Evolutionary conservation across 352 stramenopile genomes (phyloP).

Genomic region (Plasmopara muralis): DNA sequence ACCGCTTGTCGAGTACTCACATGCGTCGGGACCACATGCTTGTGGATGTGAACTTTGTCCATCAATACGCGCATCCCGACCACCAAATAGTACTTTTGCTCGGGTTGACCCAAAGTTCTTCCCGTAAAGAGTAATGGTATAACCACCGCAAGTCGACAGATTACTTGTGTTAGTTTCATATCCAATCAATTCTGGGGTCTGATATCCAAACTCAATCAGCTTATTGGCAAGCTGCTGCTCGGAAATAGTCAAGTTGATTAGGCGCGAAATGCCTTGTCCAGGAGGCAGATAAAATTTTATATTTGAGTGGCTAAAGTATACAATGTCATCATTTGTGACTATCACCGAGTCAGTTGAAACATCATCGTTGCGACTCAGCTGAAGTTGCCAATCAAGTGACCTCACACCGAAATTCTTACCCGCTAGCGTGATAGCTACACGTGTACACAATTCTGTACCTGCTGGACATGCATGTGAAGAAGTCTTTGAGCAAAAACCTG

Average conservation of each 20-base stretch:
- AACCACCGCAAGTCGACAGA: conserved; percentile 54
- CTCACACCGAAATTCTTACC: conserved; percentile 51
- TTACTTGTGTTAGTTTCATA: conserved; percentile 42
- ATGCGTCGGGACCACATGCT: conserved; percentile 27
- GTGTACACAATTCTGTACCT: conserved; percentile 39
- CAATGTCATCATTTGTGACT: conserved; percentile 31
- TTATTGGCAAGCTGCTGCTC: conserved; percentile 26
- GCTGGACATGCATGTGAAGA: conserved; percentile 25
- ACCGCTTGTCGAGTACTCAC: conserved; percentile 41
- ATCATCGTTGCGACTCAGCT: conserved; percentile 21
- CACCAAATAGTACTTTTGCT: conserved; percentile 41
- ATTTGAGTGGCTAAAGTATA: conserved; percentile 52
- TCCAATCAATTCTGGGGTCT: conserved; percentile 30
- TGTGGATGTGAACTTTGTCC: conserved; percentile 29
- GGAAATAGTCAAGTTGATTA: conserved; percentile 32
- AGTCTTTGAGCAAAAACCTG: conserved; percentile 30
- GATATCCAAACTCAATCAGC: conserved; percentile 38
- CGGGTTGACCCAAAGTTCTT: conserved; percentile 51
- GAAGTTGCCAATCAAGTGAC: conserved; percentile 34
- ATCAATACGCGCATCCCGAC: conserved; percentile 45
- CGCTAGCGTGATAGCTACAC: conserved; percentile 33
- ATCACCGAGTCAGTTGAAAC: conserved; percentile 20
- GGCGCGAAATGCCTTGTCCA: conserved; percentile 38
- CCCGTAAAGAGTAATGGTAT: conserved; percentile 49
- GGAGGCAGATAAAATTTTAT: conserved; percentile 51